Evolutionary conservation across 768 basidiomycete species (phyloP).

Genomic region (Clavulina sp.): DNA sequence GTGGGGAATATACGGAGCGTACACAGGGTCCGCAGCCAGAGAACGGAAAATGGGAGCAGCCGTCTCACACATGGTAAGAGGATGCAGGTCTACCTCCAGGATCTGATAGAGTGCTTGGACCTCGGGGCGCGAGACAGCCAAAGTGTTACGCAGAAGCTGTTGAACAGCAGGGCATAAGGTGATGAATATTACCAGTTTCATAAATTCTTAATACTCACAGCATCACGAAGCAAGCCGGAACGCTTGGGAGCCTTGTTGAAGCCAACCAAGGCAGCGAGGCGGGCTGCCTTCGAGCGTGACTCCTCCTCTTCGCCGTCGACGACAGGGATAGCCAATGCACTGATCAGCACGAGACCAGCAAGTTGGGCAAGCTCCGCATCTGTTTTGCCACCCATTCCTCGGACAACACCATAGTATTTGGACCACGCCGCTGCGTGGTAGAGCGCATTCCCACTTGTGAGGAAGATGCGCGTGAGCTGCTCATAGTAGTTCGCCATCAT

Average conservation of each 20-base stretch:
- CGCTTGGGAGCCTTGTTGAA: slow-evolving; percentile 73
- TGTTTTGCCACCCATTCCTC: slow-evolving; percentile 50
- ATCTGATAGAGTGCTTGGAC: slow-evolving; percentile 71
- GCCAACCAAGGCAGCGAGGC: slow-evolving; percentile 72
- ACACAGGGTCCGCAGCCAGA: slow-evolving; percentile 39
- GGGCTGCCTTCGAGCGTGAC: slow-evolving; percentile 47
- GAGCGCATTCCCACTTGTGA: slow-evolving; percentile 84
- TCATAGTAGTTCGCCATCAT: slow-evolving; percentile 99
- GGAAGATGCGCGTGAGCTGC: slow-evolving; percentile 90
- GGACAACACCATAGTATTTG: slow-evolving; percentile 58
- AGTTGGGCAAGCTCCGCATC: slow-evolving; percentile 66
- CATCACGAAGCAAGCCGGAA: slow-evolving; percentile 69
- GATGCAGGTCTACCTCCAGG: slow-evolving; percentile 87
- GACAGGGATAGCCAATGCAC: slow-evolving; percentile 85
- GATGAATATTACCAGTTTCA: slow-evolving; percentile 8
- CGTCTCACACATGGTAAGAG: slow-evolving; percentile 61
- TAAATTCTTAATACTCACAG: slow-evolving; percentile 32
- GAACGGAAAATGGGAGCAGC: slow-evolving; percentile 61
- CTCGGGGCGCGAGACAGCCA: slow-evolving; percentile 55
- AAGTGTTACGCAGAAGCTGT: slow-evolving; percentile 65
- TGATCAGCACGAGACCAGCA: slow-evolving; percentile 82
- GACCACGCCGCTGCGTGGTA: slow-evolving; percentile 97
- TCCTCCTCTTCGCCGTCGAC: slow-evolving; percentile 32
- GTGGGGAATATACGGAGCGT: slow-evolving; percentile 72
- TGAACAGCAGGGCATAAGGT: background rate